Base-by-base conservation (phyloP, 495 filamentous ascomycete species). In the Aspergillus saccharolyticus region DNA sequence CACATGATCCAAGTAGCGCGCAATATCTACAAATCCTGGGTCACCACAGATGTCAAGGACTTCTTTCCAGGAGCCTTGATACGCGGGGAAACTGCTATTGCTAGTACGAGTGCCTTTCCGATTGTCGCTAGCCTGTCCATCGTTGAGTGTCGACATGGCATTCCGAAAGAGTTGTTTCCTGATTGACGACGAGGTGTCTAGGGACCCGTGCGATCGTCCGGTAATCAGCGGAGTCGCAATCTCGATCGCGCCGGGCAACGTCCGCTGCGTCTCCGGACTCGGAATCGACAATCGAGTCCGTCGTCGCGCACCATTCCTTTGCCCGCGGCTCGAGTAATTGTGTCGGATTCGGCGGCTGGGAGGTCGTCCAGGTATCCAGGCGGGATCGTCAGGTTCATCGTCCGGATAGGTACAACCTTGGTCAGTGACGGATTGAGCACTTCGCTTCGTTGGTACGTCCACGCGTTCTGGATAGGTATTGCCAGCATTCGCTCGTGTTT, bases 201-300 rank as follows among this genome's bases (percentile, higher is more conserved):
- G 21, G 6, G 42, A 20, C 46, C 72, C 59, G 62, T 62, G 63
- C 47, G 65, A 21, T 54, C 67, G 75, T 7, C 74, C 74, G 0
- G 71, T 75, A 51, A 78, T 76, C 62, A 75, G 57, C 8, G 76
- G 76, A 17, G 76, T 78, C 42, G 76, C 72, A 22, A 78, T 65
- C 55, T 78, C 71, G 52, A 78, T 77, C 7, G 74, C 73, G n/a
- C 76, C 76, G 16, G 74, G 76, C 8, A 78, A 59, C 16, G 66
- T 70, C 51, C 65, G 72, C 44, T 61, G 59, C n/a, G 57, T 51
- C 47, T 78, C 74, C 0, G 76, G 74, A 47, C 74, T 78, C 19
- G 64, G 65, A 43, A 76, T 64, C 3, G 68, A 67, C 33, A 76
- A 44, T 52, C 70, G 58, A 17, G 66, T 66, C 46, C 73, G 68